Evolutionary conservation across 2,329 filamentous ascomycete species (phyloP).

Genomic region (Akanthomyces muscarius): DNA sequence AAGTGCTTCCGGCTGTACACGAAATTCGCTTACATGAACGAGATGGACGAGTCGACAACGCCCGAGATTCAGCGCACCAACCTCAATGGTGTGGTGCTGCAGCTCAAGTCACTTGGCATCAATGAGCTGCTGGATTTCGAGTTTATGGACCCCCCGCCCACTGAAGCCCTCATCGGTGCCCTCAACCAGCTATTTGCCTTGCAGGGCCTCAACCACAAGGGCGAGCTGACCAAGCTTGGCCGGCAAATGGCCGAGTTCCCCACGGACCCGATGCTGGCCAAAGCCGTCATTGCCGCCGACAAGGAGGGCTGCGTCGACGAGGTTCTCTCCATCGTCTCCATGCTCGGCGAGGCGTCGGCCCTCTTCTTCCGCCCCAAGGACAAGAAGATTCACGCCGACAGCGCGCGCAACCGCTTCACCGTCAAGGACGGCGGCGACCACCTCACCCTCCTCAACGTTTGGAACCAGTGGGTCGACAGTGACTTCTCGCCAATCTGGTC

Average conservation of each 20-base stretch:
- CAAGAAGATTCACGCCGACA: conserved; percentile 94
- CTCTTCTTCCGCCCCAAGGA: conserved; percentile 95
- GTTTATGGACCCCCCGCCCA: conserved; percentile 90
- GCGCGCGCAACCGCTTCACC: conserved; percentile 82
- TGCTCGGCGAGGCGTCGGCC: conserved; percentile 83
- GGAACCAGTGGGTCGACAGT: conserved; percentile 90
- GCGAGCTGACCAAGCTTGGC: conserved; percentile 84
- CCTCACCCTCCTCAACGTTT: conserved; percentile 83
- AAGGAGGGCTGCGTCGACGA: conserved; percentile 92
- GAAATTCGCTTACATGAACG: conserved; percentile 89
- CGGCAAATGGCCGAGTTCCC: conserved; percentile 95
- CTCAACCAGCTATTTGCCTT: conserved; percentile 89
- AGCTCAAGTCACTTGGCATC: conserved; percentile 86
- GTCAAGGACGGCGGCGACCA: conserved; percentile 90
- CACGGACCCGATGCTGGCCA: conserved; percentile 85
- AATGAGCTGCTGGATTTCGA: conserved; percentile 91
- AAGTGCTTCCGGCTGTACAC: conserved; percentile 94
- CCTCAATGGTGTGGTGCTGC: conserved; percentile 75
- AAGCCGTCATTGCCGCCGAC: conserved; percentile 82
- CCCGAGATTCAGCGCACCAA: conserved; percentile 93
- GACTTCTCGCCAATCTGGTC: conserved; percentile 87
- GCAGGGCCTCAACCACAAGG: conserved; percentile 82
- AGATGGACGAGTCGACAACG: conserved; percentile 86
- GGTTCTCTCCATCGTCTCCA: conserved; percentile 86
- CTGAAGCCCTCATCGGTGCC: conserved; percentile 82